A percentile compares a stretch with the other conserved stretches of the same genome.
Conservation (phyloP, 2,329 filamentous ascomycete genomes). For the Monosporascus sp. region DNA sequence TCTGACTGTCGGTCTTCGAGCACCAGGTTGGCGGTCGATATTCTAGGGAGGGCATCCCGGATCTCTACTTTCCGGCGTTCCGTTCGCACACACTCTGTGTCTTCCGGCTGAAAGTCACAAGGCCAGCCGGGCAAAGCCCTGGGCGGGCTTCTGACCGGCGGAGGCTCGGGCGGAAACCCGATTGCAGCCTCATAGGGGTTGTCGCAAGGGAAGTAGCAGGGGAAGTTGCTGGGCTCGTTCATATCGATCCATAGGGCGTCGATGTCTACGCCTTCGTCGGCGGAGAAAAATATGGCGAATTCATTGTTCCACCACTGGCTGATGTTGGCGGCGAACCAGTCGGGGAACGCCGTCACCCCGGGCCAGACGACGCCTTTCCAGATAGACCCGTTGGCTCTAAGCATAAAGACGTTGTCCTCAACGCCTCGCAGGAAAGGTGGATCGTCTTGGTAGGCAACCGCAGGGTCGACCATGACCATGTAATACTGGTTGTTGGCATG, state of each 20-base stretch:
- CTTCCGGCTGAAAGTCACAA: slow-evolving; percentile 57
- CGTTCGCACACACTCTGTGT: slow-evolving; percentile 28
- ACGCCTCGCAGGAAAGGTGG: slow-evolving; percentile 36
- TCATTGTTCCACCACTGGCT: slow-evolving; percentile 65
- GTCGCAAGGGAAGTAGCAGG: slow-evolving; percentile 50
- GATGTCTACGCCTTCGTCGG: slow-evolving; percentile 62
- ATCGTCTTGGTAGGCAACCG: slow-evolving; percentile 46
- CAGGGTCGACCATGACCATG: slow-evolving; percentile 74
- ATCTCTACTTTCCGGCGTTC: slow-evolving; percentile 14
- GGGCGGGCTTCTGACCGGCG: slow-evolving; percentile 57
- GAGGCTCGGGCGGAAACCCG: slow-evolving; percentile 54
- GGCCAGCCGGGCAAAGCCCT: slow-evolving; percentile 65
- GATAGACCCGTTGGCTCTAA: slow-evolving; percentile 48
- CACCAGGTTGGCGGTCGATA: slow-evolving; percentile 13
- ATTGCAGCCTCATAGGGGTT: slow-evolving; percentile 34
- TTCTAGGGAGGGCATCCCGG: slow-evolving; percentile 23
- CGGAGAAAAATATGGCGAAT: slow-evolving; percentile 59
- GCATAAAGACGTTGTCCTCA: slow-evolving; percentile 40
- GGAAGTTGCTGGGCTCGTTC: slow-evolving; percentile 47
- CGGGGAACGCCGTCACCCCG: slow-evolving; percentile 65
- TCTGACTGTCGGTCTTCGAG: slow-evolving; percentile 14
- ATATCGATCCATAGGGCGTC: slow-evolving; percentile 76
- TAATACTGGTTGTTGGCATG: slow-evolving; percentile 64
- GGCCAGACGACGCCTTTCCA: slow-evolving; percentile 71
- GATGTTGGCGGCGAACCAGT: slow-evolving; percentile 67